Evolutionary conservation across 495 filamentous ascomycete genomes (phyloP).

Genomic region (Delitschia confertaspora): DNA sequence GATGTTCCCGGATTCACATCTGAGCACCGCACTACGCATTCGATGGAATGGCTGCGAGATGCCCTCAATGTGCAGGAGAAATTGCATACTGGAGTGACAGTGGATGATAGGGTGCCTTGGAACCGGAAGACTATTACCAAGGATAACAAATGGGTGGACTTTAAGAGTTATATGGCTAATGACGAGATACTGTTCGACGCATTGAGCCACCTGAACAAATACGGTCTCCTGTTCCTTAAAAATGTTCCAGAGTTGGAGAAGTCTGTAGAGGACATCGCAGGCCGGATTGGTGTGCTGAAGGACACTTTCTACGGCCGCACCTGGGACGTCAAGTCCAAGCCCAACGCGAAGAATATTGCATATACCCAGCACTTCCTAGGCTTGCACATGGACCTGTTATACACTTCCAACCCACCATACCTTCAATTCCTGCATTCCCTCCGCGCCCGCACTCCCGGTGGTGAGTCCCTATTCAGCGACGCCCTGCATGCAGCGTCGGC

Average conservation of each 20-base stretch:
- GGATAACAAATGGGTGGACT: constrained; percentile 49
- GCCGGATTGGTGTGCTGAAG: constrained; percentile 62
- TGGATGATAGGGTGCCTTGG: constrained; percentile 36
- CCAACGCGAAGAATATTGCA: constrained; percentile 77
- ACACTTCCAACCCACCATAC: constrained; percentile 68
- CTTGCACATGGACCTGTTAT: constrained; percentile 88
- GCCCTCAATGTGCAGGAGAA: constrained; percentile 19
- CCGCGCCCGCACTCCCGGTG: constrained; percentile 62
- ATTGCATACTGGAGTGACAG: constrained; percentile 16
- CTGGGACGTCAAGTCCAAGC: constrained; percentile 75
- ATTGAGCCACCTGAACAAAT: constrained; percentile 44
- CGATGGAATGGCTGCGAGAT: constrained; percentile 28
- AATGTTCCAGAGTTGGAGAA: constrained; percentile 56
- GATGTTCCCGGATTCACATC: constrained; percentile 44
- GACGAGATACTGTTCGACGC: constrained; percentile 45
- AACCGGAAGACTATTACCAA: constrained; percentile 33
- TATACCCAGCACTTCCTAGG: constrained; percentile 74
- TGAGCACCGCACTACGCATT: constrained; percentile 39
- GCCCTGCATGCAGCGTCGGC: constrained; percentile 49
- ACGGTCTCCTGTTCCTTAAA: constrained; percentile 66
- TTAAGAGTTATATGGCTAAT: constrained; percentile 56
- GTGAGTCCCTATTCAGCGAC: constrained; percentile 76
- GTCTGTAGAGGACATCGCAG: constrained; percentile 57
- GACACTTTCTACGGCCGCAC: constrained; percentile 83
- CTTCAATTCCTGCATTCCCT: constrained; percentile 84